phyloP scores from a whole-genome alignment of 23 red algal genomes.

The Gracilaria domingensis region DNA sequence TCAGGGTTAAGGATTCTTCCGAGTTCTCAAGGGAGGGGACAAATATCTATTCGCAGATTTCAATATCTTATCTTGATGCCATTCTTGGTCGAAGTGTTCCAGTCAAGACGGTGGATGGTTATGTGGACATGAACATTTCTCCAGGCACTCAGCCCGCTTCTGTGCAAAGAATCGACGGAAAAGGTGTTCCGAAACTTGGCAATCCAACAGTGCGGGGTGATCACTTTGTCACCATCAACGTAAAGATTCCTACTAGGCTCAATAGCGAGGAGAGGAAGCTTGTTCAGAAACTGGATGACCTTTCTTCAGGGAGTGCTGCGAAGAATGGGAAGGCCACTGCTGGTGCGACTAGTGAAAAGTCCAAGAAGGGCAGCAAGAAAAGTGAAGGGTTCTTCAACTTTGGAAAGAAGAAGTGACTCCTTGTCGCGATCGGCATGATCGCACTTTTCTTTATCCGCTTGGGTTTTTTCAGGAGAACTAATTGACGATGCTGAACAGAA shows the following conservation, averaged over 20 bases:
- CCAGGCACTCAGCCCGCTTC: constrained; percentile 92
- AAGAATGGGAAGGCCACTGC: constrained; percentile 50
- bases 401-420: constrained; percentile 68
- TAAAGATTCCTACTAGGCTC: constrained; percentile 78
- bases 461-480: neutral
- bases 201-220: constrained; percentile 77
- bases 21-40: constrained; percentile 88
- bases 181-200: constrained; percentile 98
- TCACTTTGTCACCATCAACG: constrained; percentile 95
- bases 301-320: constrained; percentile 29
- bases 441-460: neutral
- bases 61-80: constrained; percentile 93
- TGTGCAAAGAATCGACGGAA: constrained; percentile 86
- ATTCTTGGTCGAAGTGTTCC: constrained; percentile 87
- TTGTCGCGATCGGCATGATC: neutral
- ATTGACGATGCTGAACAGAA: neutral
- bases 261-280: constrained; percentile 59
- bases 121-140: constrained; percentile 66
- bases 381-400: constrained; percentile 80
- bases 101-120: constrained; percentile 93
- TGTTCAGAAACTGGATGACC: constrained; percentile 69
- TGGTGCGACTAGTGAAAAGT: constrained; percentile 20
- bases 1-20: constrained; percentile 75
- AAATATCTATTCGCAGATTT: constrained; percentile 81
- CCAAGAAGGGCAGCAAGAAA: constrained; percentile 54